Conservation (phyloP, 805 yeast species). For the Lachancea dasiensis region DNA sequence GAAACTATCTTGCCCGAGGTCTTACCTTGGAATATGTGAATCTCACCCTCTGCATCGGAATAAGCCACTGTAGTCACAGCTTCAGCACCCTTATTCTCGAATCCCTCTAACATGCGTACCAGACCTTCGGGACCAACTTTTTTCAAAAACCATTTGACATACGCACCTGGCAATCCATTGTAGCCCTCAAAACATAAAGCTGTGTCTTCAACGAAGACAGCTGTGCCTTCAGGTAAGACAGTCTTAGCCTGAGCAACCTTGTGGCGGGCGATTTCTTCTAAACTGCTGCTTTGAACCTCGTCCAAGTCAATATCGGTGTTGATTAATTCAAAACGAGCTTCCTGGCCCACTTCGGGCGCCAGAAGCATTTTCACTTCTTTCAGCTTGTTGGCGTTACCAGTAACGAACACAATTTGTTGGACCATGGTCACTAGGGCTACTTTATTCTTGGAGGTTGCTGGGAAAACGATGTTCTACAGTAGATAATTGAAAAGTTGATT, state of each 20-base stretch:
- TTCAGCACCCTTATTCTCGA: constrained; percentile 75
- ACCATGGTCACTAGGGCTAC: constrained; percentile 3
- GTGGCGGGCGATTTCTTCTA: constrained; percentile 72
- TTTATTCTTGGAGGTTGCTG: background rate
- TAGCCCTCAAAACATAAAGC: constrained; percentile 79
- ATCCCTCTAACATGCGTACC: constrained; percentile 70
- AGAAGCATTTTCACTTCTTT: constrained; percentile 78
- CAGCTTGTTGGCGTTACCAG: constrained; percentile 86
- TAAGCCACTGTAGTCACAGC: constrained; percentile 92
- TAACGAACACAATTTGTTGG: constrained; percentile 55
- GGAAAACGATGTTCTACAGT: no score
- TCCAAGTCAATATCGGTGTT: constrained; percentile 74
- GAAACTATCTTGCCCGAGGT: constrained; percentile 78
- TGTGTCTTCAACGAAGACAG: constrained; percentile 94
- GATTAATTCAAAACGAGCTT: constrained; percentile 35
- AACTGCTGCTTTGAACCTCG: constrained; percentile 82
- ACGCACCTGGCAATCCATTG: constrained; percentile 90
- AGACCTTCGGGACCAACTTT: constrained; percentile 71
- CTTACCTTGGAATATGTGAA: constrained; percentile 76
- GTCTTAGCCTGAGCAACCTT: constrained; percentile 73
- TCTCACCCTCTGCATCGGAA: constrained; percentile 78
- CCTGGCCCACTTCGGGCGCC: constrained; percentile 34
- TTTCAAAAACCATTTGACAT: constrained; percentile 85
- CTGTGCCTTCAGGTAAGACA: constrained; percentile 47
- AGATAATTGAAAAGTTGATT: no score